phyloP scores from a whole-genome alignment of 352 stramenopile species.

The Pythium rishiriense region DNA sequence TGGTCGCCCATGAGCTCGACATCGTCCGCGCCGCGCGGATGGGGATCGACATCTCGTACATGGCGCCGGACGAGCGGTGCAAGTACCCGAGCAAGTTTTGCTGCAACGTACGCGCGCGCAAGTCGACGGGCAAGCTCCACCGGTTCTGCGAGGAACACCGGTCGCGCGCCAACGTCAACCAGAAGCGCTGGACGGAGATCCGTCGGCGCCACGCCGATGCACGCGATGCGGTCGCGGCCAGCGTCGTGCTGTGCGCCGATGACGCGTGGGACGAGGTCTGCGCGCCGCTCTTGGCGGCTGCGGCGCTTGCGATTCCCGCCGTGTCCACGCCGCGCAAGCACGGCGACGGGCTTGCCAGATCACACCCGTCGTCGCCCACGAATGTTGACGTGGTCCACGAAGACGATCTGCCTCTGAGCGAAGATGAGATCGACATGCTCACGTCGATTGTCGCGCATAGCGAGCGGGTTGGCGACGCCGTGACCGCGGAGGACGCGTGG shows the following conservation, averaged over 20 bases:
- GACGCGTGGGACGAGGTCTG: constrained; percentile 1
- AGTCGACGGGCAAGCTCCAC: constrained; percentile 26
- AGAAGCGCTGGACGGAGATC: constrained; percentile 23
- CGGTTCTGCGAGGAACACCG: constrained; percentile 22
- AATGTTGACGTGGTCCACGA: constrained; percentile 8
- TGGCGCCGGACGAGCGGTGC: constrained; percentile 24
- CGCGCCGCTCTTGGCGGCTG: constrained; percentile 3
- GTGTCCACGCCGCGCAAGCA: background rate
- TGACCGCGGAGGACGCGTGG: constrained; percentile 15
- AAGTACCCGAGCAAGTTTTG: constrained; percentile 10
- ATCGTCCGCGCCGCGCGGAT: background rate
- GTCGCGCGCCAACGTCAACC: constrained; percentile 18
- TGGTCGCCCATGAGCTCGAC: background rate
- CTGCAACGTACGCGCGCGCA: constrained; percentile 26
- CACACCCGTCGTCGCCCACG: constrained; percentile 13
- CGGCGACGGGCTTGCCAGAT: background rate
- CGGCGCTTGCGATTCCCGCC: background rate
- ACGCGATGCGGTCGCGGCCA: background rate
- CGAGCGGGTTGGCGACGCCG: background rate
- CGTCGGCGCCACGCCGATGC: background rate
- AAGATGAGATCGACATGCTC: constrained; percentile 19
- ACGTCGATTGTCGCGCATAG: constrained; percentile 14
- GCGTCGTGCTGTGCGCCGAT: background rate
- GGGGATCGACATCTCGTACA: constrained; percentile 8
- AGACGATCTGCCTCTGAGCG: constrained; percentile 11